Conservation (phyloP, 1,139 yeast genomes). For the Hyphopichia khmerensis region DNA sequence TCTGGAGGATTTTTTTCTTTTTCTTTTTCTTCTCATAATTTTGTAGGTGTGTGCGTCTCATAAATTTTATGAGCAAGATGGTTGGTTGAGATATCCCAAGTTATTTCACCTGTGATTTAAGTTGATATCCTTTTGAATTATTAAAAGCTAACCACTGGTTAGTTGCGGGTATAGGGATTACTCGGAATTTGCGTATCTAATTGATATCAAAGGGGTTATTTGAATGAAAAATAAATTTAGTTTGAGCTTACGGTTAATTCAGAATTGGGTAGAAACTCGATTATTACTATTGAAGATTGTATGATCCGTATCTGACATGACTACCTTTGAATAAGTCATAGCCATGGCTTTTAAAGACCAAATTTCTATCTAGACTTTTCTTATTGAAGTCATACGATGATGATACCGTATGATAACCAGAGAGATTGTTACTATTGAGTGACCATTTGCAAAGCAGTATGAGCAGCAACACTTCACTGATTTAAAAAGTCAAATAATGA, state of each 20-base stretch:
- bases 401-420: not conserved
- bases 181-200: too few relatives aligned
- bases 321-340: not conserved
- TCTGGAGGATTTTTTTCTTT: not conserved
- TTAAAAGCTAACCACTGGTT: too few relatives aligned
- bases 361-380: not conserved
- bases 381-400: not conserved
- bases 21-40: not conserved
- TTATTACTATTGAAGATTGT: too few relatives aligned
- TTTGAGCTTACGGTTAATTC: too few relatives aligned
- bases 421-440: not conserved
- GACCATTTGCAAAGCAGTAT: not conserved
- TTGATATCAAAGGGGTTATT: too few relatives aligned
- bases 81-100: slow-evolving; percentile 1
- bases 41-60: not conserved
- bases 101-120: too few relatives aligned
- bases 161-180: too few relatives aligned
- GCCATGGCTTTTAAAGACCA: not conserved
- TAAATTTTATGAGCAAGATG: not conserved
- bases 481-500: too few relatives aligned
- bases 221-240: too few relatives aligned
- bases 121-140: too few relatives aligned
- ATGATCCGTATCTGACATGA: slow-evolving; percentile 38
- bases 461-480: not conserved
- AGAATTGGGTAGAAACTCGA: too few relatives aligned